These are phyloP conservation scores for Sanghuangporus baumii DNA, from an alignment of 1,284 basidiomycete species.

Conservation along the genomic window DNA sequence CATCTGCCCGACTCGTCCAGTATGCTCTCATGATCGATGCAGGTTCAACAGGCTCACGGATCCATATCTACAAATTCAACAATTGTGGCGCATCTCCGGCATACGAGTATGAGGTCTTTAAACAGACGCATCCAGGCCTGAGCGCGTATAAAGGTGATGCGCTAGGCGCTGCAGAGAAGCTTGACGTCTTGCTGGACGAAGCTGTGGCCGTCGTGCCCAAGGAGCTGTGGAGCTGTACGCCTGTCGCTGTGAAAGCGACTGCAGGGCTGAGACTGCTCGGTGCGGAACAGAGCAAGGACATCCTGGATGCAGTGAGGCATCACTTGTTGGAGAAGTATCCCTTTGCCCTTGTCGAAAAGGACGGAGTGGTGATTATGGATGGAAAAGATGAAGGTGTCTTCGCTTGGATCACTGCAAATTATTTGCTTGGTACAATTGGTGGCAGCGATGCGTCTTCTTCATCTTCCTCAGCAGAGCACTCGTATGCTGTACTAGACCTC, in stretches of 20 bases:
- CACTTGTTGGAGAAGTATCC: constrained; percentile 66
- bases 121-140: constrained; percentile 78
- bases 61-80: constrained; percentile 98
- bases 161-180: constrained; percentile 68
- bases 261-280: constrained; percentile 85
- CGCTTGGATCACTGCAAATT: constrained; percentile 98
- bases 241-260: constrained; percentile 92
- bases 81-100: constrained; percentile 76
- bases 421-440: constrained; percentile 69
- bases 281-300: constrained; percentile 59
- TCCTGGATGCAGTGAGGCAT: constrained; percentile 71
- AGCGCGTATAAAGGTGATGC: constrained; percentile 61
- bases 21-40: constrained; percentile 98
- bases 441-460: constrained; percentile 41
- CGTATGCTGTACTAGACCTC: constrained; percentile 94
- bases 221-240: constrained; percentile 68
- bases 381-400: constrained; percentile 96
- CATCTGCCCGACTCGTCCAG: constrained; percentile 62
- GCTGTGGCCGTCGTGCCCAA: constrained; percentile 77
- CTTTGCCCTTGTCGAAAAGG: constrained; percentile 63
- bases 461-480: constrained; percentile 34
- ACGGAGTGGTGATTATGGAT: constrained; percentile 87
- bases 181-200: constrained; percentile 79
- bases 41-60: constrained; percentile 93
- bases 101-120: constrained; percentile 94